Percentiles rank a stretch among this genome's conserved stretches.
Evolutionary conservation across 2,329 filamentous ascomycete species (phyloP).

Genomic region (Ophiostoma pallidulum): DNA sequence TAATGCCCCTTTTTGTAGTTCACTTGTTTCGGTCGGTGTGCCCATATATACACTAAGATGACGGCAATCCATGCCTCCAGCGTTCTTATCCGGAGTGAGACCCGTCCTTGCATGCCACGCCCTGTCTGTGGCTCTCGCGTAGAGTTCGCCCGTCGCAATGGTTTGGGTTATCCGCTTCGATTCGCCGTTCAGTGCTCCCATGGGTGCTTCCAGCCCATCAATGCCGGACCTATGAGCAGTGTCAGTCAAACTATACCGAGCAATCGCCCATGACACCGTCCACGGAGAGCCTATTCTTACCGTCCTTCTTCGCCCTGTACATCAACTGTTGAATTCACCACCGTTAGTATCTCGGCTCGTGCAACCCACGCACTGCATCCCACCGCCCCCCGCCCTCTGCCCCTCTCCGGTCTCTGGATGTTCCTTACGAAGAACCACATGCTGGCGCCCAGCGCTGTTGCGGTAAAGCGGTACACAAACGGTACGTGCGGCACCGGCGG

Average conservation of each 20-base stretch:
- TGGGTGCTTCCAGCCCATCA: conserved; percentile 91
- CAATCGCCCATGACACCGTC: no score
- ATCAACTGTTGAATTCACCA: conserved; percentile 56
- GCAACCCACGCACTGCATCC: neutral
- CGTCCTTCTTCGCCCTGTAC: conserved; percentile 95
- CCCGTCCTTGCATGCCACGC: no score
- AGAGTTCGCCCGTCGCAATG: no score
- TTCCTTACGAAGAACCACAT: conserved; percentile 95
- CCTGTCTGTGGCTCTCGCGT: no score
- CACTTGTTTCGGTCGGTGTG: no score
- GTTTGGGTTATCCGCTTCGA: neutral
- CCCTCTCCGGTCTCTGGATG: neutral
- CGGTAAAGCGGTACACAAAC: conserved; percentile 69
- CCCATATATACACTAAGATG: neutral
- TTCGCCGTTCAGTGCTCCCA: conserved; percentile 69
- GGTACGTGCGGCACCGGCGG: conserved; percentile 36
- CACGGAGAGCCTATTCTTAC: conserved; percentile 33
- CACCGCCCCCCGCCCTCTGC: neutral
- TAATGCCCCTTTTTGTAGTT: no score
- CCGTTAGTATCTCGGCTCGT: conserved; percentile 13
- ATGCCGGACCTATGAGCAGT: conserved; percentile 49
- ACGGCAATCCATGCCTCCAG: no score
- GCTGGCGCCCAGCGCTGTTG: conserved; percentile 79
- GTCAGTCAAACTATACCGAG: conserved; percentile 8
- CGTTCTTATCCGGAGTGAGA: no score